These are phyloP conservation scores for Lipomyces starkeyi DNA, from an alignment of 805 yeast species.

Conservation along the genomic window DNA sequence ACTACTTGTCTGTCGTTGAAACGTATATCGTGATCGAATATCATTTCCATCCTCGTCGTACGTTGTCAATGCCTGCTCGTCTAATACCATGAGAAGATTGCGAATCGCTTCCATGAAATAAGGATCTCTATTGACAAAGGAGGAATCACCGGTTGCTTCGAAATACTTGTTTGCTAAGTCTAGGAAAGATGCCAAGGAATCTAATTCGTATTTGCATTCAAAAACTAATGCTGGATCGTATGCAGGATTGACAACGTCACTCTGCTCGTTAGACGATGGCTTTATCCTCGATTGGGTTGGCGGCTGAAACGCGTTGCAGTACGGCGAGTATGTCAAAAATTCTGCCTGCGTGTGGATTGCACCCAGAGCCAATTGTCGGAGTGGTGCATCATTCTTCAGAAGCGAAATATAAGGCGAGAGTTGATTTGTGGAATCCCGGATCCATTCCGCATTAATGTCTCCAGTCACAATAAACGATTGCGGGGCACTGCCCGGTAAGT, in stretches of 20 bases:
- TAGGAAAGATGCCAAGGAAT: conserved; percentile 81
- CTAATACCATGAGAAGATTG: conserved; percentile 57
- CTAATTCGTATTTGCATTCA: conserved; percentile 90
- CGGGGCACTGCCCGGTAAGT: conserved; percentile 51
- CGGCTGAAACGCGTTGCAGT: conserved; percentile 92
- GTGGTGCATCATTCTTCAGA: conserved; percentile 55
- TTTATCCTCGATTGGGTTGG: conserved; percentile 57
- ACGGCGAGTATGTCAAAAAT: conserved; percentile 67
- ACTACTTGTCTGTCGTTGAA: conserved; percentile 70
- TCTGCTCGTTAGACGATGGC: conserved; percentile 39
- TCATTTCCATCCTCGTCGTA: conserved; percentile 40
- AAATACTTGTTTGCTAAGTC: conserved; percentile 75
- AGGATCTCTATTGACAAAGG: conserved; percentile 50
- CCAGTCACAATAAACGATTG: conserved; percentile 86
- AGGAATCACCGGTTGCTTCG: conserved; percentile 57
- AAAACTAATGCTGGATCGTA: conserved; percentile 77
- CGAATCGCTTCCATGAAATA: conserved; percentile 28
- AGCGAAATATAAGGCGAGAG: conserved; percentile 74
- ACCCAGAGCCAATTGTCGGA: conserved; percentile 66
- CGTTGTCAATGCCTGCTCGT: conserved; percentile 67
- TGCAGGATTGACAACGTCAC: conserved; percentile 69
- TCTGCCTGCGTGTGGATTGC: conserved; percentile 81
- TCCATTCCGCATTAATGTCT: conserved; percentile 93
- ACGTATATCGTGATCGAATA: conserved; percentile 61
- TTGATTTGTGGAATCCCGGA: conserved; percentile 85